phyloP scores from a whole-genome alignment of 106 monocot genomes.

The Allium fistulosum region DNA sequence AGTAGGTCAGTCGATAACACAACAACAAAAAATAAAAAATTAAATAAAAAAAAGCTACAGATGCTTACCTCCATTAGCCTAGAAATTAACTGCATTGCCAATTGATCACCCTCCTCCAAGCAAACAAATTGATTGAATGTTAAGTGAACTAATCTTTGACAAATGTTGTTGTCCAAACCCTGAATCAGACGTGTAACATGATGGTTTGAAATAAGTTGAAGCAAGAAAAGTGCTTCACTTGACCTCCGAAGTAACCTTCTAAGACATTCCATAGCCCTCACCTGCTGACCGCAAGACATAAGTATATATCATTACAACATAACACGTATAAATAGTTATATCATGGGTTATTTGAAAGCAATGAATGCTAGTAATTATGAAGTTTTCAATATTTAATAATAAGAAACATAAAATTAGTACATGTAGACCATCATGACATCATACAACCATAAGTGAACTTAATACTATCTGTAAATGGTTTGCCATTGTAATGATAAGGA shows the following conservation, averaged over 20 bases:
- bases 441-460: too few relatives aligned
- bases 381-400: too few relatives aligned
- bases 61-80: constrained; percentile 79
- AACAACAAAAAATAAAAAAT: too few relatives aligned
- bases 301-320: too few relatives aligned
- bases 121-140: constrained; percentile 91
- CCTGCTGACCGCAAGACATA: constrained; percentile 23
- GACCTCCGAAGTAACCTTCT: constrained; percentile 91
- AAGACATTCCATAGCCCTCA: constrained; percentile 93
- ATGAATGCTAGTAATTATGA: too few relatives aligned
- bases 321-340: too few relatives aligned
- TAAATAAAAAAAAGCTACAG: too few relatives aligned
- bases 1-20: neutral
- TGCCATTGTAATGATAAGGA: too few relatives aligned
- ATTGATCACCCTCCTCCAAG: constrained; percentile 88
- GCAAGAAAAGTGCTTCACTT: constrained; percentile 91
- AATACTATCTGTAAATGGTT: too few relatives aligned
- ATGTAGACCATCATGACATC: too few relatives aligned
- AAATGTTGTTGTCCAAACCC: constrained; percentile 39
- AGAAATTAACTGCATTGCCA: constrained; percentile 84
- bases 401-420: too few relatives aligned
- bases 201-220: constrained; percentile 91
- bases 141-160: constrained; percentile 59
- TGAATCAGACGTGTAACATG: constrained; percentile 80
- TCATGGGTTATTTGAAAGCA: too few relatives aligned